These are phyloP conservation scores for Epipyxis sp. DNA, from an alignment of 108 stramenopile genomes.

Conservation along the genomic window DNA sequence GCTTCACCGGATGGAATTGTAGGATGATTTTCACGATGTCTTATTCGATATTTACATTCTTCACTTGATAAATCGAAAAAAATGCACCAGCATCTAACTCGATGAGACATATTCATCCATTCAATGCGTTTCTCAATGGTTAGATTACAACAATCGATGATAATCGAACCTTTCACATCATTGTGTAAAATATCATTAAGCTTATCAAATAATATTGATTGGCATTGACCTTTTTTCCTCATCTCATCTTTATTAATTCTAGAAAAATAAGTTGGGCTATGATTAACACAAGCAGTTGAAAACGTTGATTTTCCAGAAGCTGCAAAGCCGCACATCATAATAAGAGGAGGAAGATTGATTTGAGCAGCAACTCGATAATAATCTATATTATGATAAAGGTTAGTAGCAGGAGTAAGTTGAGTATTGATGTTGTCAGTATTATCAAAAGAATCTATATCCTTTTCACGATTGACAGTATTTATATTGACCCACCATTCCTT, in stretches of 20 bases:
- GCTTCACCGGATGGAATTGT: constrained; percentile 1
- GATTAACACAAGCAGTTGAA: not conserved
- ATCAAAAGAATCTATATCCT: no score
- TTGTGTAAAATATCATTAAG: not conserved
- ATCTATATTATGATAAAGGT: no score
- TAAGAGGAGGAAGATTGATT: constrained; percentile 8
- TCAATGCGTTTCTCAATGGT: not conserved
- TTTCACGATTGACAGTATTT: not conserved
- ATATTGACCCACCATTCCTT: not conserved
- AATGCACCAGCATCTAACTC: not conserved
- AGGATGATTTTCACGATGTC: not conserved
- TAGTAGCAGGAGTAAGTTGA: not conserved
- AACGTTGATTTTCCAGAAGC: constrained; percentile 18
- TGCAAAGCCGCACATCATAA: not conserved
- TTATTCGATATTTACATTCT: not conserved
- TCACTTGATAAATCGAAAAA: not conserved
- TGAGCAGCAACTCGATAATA: not conserved
- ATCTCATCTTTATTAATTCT: not conserved
- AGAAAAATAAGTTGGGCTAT: not conserved
- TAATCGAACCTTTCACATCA: not conserved
- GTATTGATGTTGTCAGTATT: no score
- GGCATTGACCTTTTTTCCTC: not conserved
- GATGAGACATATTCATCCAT: not conserved
- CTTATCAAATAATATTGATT: not conserved
- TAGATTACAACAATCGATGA: constrained; percentile 8